Conservation (phyloP, 805 yeast genomes). For the Cyberlindnera mycetangii region DNA sequence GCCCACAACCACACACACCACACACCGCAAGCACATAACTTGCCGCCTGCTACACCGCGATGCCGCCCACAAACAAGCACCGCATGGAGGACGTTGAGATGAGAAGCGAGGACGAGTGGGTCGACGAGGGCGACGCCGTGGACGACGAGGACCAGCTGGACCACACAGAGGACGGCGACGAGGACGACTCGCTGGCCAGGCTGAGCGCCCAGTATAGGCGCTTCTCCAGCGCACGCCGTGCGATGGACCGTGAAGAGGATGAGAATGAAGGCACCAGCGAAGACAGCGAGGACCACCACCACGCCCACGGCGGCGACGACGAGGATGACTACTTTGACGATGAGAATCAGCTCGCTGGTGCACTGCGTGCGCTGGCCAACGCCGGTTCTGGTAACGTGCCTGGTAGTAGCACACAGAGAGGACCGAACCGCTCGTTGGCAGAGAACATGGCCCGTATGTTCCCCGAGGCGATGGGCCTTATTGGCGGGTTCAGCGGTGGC, state of each 20-base stretch:
- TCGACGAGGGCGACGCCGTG: slow-evolving; percentile 9
- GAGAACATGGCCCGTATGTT: slow-evolving; percentile 34
- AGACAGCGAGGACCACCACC: slow-evolving; percentile 25
- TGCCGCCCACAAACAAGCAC: neutral
- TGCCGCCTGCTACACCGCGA: neutral
- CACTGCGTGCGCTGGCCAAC: slow-evolving; percentile 28
- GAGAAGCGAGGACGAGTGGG: slow-evolving; percentile 10
- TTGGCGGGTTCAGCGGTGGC: slow-evolving; percentile 26
- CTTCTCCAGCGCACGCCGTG: slow-evolving; percentile 27
- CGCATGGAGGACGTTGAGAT: slow-evolving; percentile 9
- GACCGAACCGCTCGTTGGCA: slow-evolving; percentile 13
- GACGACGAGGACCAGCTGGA: slow-evolving; percentile 3
- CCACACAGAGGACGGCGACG: slow-evolving; percentile 28
- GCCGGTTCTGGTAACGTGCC: slow-evolving; percentile 13
- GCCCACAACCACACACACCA: neutral
- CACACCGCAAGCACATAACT: neutral
- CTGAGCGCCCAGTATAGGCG: slow-evolving; percentile 40
- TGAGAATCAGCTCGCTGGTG: slow-evolving; percentile 26
- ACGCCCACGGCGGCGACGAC: slow-evolving; percentile 26
- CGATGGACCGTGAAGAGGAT: slow-evolving; percentile 25
- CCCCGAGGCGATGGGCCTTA: slow-evolving; percentile 37
- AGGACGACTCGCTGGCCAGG: slow-evolving; percentile 33
- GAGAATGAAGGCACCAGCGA: slow-evolving; percentile 26
- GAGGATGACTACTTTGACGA: slow-evolving; percentile 20
- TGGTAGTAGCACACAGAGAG: slow-evolving; percentile 6